A percentile compares a stretch with the other conserved stretches of the same genome.
phyloP scores from a whole-genome alignment of 768 basidiomycete genomes.

The Phaeolepiota aurea region DNA sequence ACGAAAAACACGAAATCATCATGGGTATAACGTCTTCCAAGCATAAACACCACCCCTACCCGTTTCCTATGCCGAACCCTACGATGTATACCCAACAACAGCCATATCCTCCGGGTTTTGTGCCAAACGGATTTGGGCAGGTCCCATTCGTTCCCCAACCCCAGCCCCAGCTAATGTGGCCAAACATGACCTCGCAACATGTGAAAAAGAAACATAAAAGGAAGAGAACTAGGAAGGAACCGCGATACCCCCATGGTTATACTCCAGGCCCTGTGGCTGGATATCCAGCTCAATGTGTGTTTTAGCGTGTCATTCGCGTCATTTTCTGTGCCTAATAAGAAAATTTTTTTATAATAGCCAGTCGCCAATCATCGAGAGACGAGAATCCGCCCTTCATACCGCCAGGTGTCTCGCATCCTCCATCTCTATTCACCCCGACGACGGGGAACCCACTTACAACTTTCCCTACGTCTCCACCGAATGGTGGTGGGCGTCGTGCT shows the following conservation, averaged over 20 bases:
- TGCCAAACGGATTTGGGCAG: constrained; percentile 1
- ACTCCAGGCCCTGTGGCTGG: not conserved
- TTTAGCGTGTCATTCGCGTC: not conserved
- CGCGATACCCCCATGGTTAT: not conserved
- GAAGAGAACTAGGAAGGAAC: not conserved
- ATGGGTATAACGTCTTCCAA: constrained; percentile 1
- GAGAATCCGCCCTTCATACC: not conserved
- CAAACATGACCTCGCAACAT: not conserved
- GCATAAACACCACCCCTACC: not conserved
- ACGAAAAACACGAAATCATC: not conserved
- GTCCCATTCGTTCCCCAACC: not conserved
- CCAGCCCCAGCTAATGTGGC: not conserved
- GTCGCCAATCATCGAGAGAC: not conserved
- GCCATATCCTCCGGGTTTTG: constrained; percentile 1
- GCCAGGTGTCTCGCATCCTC: not conserved
- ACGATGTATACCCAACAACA: not conserved
- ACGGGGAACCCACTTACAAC: not conserved
- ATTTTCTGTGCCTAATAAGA: not conserved
- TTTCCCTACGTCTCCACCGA: not conserved
- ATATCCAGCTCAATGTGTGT: not conserved
- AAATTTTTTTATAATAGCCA: not conserved
- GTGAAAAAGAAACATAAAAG: not conserved
- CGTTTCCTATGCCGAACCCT: not conserved
- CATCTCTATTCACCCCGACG: not conserved
- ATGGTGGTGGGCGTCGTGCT: not conserved